Evolutionary conservation across 441 rosid species (phyloP).

Genomic region (Pelargonium cotyledonis): DNA sequence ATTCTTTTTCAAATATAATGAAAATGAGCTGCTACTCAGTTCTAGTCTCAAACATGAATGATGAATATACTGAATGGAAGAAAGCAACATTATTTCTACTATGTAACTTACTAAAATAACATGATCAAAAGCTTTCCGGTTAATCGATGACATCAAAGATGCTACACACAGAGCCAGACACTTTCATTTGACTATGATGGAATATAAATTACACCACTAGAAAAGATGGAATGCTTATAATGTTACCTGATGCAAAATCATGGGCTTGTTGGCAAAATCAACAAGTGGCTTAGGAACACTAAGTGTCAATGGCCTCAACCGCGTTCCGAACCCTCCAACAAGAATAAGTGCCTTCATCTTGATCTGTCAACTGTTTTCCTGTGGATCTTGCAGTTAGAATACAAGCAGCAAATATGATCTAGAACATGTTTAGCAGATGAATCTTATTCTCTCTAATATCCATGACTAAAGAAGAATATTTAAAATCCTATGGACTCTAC

Average conservation of each 20-base stretch:
- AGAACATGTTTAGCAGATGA: background rate
- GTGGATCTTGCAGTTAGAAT: background rate
- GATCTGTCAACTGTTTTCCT: background rate
- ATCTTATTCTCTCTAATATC: background rate
- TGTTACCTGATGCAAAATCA: background rate
- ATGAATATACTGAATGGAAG: background rate
- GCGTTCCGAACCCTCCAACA: background rate
- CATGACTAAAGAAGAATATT: background rate
- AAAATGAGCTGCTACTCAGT: background rate
- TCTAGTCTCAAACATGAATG: background rate
- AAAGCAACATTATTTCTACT: background rate
- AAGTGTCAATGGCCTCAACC: constrained; percentile 4
- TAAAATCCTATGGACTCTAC: background rate
- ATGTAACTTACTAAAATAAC: background rate
- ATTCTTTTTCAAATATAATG: background rate
- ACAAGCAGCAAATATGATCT: background rate
- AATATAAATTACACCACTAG: background rate
- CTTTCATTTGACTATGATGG: background rate
- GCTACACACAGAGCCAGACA: background rate
- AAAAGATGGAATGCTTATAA: background rate
- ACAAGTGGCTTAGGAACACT: background rate
- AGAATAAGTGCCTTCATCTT: constrained; percentile 4
- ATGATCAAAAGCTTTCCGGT: background rate
- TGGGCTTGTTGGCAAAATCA: background rate
- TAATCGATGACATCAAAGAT: background rate